These are phyloP conservation scores for Filobasidium floriforme DNA, from an alignment of 768 basidiomycete genomes.

Conservation along the genomic window DNA sequence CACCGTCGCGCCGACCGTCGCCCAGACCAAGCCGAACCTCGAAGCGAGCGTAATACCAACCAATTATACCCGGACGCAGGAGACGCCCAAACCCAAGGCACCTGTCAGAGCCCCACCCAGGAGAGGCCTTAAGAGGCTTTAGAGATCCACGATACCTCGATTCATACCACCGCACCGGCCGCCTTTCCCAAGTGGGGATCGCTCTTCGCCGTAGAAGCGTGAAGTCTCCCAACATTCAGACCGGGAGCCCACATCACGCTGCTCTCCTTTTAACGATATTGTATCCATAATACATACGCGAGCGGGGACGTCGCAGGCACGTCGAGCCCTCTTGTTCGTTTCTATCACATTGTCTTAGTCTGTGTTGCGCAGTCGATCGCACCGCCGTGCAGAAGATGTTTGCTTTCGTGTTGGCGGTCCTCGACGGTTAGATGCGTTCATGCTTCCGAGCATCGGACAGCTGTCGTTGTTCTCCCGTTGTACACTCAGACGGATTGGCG, in stretches of 20 bases:
- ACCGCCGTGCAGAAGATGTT: no score
- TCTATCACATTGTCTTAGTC: no score
- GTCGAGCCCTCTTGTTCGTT: no score
- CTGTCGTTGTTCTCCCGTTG: no score
- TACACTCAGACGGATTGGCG: no score
- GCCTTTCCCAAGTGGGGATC: neutral
- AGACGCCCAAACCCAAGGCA: neutral
- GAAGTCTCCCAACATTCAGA: no score
- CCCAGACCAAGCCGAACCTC: neutral
- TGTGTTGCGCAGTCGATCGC: no score
- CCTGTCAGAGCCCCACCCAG: slow-evolving; percentile 11
- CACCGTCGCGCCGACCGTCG: no score
- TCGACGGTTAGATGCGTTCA: no score
- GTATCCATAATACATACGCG: neutral
- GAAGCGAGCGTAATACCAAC: neutral
- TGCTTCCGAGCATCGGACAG: no score
- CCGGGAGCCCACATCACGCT: no score
- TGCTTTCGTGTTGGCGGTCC: no score
- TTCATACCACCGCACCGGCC: neutral
- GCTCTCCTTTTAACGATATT: neutral
- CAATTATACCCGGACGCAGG: neutral
- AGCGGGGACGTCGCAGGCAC: neutral
- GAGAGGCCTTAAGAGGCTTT: slow-evolving; percentile 23
- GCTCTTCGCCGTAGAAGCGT: neutral
- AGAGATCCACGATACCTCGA: neutral